Conservation (phyloP, 371 early-diverging fungal genomes). For the Mortierella sp. region DNA sequence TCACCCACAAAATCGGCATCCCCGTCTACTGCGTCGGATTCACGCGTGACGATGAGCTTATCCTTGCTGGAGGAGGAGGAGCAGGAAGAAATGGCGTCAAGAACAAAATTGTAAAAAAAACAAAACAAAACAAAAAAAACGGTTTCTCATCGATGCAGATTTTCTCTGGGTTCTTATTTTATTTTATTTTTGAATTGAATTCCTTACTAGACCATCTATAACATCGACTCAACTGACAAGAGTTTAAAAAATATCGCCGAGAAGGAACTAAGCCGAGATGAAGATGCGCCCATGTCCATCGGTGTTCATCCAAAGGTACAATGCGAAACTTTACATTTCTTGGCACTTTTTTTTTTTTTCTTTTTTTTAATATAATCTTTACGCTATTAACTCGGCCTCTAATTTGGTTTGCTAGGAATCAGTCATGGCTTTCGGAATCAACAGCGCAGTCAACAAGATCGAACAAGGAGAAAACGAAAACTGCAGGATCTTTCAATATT, state of each 20-base stretch:
- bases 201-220: constrained; percentile 62
- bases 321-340: not conserved
- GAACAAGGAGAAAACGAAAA: constrained; percentile 70
- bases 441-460: constrained; percentile 63
- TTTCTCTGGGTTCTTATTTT: not conserved
- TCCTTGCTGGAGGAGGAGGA: constrained; percentile 84
- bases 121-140: not conserved
- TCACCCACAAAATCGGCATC: constrained; percentile 62
- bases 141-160: too few species aligned
- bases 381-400: not conserved
- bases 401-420: constrained; percentile 51
- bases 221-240: constrained; percentile 62
- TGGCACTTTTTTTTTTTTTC: not conserved
- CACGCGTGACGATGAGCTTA: constrained; percentile 65
- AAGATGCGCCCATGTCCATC: constrained; percentile 83
- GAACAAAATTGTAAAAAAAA: constrained; percentile 71
- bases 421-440: constrained; percentile 70
- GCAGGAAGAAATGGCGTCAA: constrained; percentile 75
- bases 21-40: constrained; percentile 78
- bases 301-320: constrained; percentile 74
- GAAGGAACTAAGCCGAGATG: constrained; percentile 66
- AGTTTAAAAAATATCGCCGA: constrained; percentile 64
- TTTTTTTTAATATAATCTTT: not conserved
- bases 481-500: constrained; percentile 70
- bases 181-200: not conserved